These are phyloP conservation scores for Rhizopogon rudus DNA, from an alignment of 768 basidiomycete species.

Conservation along the genomic window DNA sequence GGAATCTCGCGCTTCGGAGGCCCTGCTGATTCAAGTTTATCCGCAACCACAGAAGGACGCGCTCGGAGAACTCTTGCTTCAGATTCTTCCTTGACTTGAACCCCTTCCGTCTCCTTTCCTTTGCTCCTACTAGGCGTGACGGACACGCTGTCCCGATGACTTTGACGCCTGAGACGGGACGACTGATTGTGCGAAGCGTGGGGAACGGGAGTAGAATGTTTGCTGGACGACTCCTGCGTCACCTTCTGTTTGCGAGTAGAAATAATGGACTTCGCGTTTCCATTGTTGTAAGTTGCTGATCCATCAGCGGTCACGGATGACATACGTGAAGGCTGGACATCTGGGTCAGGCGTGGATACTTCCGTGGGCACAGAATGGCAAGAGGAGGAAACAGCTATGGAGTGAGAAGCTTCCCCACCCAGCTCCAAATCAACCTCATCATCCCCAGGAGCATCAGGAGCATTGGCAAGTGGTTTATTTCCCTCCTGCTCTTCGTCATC, in stretches of 20 bases:
- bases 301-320: conserved; percentile 28
- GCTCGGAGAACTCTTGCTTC: conserved; percentile 49
- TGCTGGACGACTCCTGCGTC: conserved; percentile 43
- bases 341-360: conserved; percentile 11
- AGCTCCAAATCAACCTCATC: conserved; percentile 53
- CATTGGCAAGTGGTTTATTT: conserved; percentile 42
- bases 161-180: conserved; percentile 14
- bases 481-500: conserved; percentile 49
- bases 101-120: conserved; percentile 38
- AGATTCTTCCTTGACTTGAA: conserved; percentile 41
- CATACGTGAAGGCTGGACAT: conserved; percentile 28
- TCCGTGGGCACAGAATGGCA: conserved; percentile 23
- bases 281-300: conserved; percentile 22
- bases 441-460: conserved; percentile 33
- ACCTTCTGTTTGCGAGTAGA: conserved; percentile 56
- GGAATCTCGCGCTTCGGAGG: conserved; percentile 40
- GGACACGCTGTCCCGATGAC: conserved; percentile 24
- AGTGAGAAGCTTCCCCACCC: conserved; percentile 17
- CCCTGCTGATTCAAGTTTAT: conserved; percentile 32
- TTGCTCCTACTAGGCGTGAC: conserved; percentile 26
- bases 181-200: conserved; percentile 18
- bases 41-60: conserved; percentile 35
- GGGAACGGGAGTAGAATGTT: conserved; percentile 33
- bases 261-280: conserved; percentile 48
- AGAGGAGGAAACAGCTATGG: conserved; percentile 14